Evolutionary conservation across 2,329 filamentous ascomycete genomes (phyloP), one percentile per base, ranked within the genome.

Genomic region (Calonectria fujianensis): DNA sequence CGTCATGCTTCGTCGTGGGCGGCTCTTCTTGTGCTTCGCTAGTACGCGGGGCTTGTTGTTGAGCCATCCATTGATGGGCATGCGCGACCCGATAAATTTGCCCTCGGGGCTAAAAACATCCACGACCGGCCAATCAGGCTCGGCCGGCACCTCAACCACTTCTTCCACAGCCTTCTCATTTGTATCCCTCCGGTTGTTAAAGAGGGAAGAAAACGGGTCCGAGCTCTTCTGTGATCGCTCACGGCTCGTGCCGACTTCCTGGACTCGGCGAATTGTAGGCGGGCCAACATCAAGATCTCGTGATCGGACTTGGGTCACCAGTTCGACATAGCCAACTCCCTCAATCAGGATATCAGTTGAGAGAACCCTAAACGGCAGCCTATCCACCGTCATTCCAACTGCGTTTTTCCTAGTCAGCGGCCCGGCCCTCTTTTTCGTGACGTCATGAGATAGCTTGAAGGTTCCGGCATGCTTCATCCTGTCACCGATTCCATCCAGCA

Each of bases 271-370:
- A n/a, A 73, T 39, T 8, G 48, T 68, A 18, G 39, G 72, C 37
- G 31, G 77, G 35, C 37, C 48, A 29, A 14, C 64, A 45, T 83
- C 76, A 31, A 82, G 59, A 73, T 89, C 87, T 81, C 85, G 90
- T 20, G 89, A 91, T 66, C 96, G 91, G 13, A 97, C 91, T 85
- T 99, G 96, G 4, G 93, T 93, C 0, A 93, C 93, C 51, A 99
- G 85, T 85, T 99, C 97, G 3, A 99, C 90, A 94, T 97, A 99
- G 10, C 97, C 97, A 32, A 96, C 93, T 2, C 97, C 96, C 83
- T 98, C 96, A 65, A 99, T 92, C 18, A 99, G 87, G 31, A 99
- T 92, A 82, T 99, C 97, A 0, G 93, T 90, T 11, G 94, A 92
- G 74, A 97, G 89, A 2, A 98, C 92, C 18, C 91, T 90, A 84